phyloP scores from a whole-genome alignment of 2,329 filamentous ascomycete genomes.

The Colletotrichum caudatum region DNA sequence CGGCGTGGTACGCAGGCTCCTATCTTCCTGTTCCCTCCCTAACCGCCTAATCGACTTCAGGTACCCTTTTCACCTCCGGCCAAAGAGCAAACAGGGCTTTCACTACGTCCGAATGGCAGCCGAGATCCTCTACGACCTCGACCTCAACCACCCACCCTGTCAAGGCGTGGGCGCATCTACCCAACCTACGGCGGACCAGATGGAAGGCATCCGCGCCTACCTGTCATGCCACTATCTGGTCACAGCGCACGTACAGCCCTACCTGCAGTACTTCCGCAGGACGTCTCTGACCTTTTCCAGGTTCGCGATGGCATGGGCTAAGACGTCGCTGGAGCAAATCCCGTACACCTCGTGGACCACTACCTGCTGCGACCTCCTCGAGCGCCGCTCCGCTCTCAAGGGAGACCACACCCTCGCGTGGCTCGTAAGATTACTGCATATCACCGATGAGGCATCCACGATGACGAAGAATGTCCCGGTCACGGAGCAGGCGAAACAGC shows the following conservation, averaged over 20 bases:
- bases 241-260: constrained; percentile 53
- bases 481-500: constrained; percentile 52
- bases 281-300: constrained; percentile 46
- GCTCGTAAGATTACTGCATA: constrained; percentile 57
- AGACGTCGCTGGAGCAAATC: constrained; percentile 47
- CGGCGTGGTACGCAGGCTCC: constrained; percentile 61
- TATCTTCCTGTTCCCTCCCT: background rate
- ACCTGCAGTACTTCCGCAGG: constrained; percentile 35
- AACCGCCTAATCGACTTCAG: constrained; percentile 48
- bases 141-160: constrained; percentile 58
- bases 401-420: constrained; percentile 59
- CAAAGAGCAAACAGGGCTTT: constrained; percentile 61
- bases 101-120: constrained; percentile 66
- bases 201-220: constrained; percentile 61
- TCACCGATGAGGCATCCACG: constrained; percentile 54
- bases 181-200: constrained; percentile 47
- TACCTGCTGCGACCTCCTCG: constrained; percentile 59
- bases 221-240: constrained; percentile 58
- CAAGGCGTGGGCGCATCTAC: constrained; percentile 43
- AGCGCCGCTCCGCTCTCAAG: constrained; percentile 50
- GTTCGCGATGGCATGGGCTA: constrained; percentile 55
- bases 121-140: constrained; percentile 63
- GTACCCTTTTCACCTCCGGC: constrained; percentile 67
- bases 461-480: constrained; percentile 46
- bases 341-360: constrained; percentile 58